A percentile compares a stretch with the other conserved stretches of the same genome.
These are phyloP conservation scores for Diplodia corticola DNA, from an alignment of 2,329 filamentous ascomycete species.

Conservation along the genomic window DNA sequence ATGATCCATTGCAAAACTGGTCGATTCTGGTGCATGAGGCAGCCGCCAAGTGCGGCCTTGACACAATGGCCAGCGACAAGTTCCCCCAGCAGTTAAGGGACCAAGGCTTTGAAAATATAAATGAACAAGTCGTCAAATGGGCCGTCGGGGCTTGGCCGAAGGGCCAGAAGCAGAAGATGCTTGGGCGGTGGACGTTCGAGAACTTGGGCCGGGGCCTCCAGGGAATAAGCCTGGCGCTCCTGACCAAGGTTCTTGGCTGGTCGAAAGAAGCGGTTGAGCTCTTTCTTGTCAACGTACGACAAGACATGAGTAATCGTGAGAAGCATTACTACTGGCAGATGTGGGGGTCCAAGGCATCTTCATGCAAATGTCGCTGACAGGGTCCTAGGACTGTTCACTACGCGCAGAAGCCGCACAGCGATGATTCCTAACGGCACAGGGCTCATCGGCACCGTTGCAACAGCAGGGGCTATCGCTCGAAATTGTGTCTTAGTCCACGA, in stretches of 20 bases:
- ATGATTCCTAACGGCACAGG: not conserved
- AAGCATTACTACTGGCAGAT: conserved; percentile 18
- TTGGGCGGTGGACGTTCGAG: conserved; percentile 20
- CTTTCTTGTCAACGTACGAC: conserved; percentile 16
- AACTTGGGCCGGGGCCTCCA: conserved; percentile 22
- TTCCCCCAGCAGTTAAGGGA: conserved; percentile 39
- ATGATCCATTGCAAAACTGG: conserved; percentile 7
- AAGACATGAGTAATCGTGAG: conserved; percentile 20
- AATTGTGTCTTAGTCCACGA: not conserved
- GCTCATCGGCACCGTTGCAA: not conserved
- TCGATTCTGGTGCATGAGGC: conserved; percentile 5
- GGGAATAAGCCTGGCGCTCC: conserved; percentile 18
- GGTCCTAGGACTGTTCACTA: not conserved
- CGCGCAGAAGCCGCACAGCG: not conserved
- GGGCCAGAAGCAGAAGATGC: conserved; percentile 24
- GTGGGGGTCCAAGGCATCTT: not conserved
- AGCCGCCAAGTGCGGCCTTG: conserved; percentile 24
- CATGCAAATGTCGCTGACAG: not conserved
- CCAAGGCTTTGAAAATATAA: conserved; percentile 33
- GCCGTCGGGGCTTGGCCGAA: conserved; percentile 29
- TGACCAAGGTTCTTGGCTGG: conserved; percentile 22
- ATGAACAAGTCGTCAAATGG: conserved; percentile 36
- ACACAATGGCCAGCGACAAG: conserved; percentile 32
- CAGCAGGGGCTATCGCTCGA: too few relatives aligned
- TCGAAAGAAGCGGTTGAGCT: conserved; percentile 17